Evolutionary conservation across 805 yeast species (phyloP).

Genomic region (Brettanomyces custersianus): DNA sequence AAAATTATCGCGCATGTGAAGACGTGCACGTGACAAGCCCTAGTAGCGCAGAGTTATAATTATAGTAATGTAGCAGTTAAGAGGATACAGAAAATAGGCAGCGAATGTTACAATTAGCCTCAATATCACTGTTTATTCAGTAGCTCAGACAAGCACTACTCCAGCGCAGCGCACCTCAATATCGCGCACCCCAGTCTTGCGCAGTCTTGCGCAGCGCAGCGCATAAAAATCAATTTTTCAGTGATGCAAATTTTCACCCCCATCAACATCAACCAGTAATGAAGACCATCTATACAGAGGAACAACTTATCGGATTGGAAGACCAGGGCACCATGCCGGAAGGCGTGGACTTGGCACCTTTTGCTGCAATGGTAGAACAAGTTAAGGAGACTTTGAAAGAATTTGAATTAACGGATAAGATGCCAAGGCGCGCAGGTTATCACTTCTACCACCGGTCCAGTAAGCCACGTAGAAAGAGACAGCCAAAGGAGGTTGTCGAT

Average conservation of each 20-base stretch:
- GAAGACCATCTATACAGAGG: slow-evolving; percentile 46
- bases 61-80: too few species aligned
- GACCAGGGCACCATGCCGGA: slow-evolving; percentile 51
- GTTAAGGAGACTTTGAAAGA: slow-evolving; percentile 38
- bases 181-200: too few species aligned
- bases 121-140: too few species aligned
- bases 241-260: too few species aligned
- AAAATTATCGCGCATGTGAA: too few species aligned
- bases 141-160: too few species aligned
- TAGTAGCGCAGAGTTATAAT: too few species aligned
- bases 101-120: too few species aligned
- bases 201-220: too few species aligned
- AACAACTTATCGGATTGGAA: slow-evolving; percentile 52
- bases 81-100: not conserved
- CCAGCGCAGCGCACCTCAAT: too few species aligned
- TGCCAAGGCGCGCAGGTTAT: slow-evolving; percentile 56
- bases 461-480: slow-evolving; percentile 35
- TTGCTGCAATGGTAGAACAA: slow-evolving; percentile 56
- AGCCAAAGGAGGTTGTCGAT: slow-evolving; percentile 46
- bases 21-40: too few species aligned
- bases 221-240: not conserved
- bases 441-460: slow-evolving; percentile 21
- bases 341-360: slow-evolving; percentile 55
- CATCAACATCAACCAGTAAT: too few species aligned
- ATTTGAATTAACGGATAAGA: slow-evolving; percentile 22